Conservation (phyloP, 1,284 basidiomycete genomes). For the Boletellus sp. region DNA sequence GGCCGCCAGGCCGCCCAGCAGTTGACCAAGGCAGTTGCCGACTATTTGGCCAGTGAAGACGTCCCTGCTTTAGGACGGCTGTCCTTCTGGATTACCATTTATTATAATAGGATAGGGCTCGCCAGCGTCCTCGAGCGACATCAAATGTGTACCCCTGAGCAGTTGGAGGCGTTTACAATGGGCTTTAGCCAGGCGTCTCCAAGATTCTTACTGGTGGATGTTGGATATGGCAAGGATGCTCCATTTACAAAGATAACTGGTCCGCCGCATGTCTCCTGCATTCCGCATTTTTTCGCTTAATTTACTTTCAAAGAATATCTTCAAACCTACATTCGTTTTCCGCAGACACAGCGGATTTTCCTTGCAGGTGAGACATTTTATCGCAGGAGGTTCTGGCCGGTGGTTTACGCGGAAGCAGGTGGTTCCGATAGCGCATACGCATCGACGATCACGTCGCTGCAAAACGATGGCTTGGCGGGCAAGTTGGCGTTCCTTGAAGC, state of each 20-base stretch:
- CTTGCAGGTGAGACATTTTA: constrained; percentile 52
- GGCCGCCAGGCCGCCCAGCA: constrained; percentile 63
- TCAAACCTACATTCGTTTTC: constrained; percentile 68
- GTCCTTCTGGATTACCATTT: constrained; percentile 70
- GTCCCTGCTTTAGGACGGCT: constrained; percentile 54
- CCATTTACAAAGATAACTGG: constrained; percentile 74
- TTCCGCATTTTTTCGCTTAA: constrained; percentile 2
- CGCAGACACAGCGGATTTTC: constrained; percentile 71
- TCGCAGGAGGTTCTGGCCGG: not conserved
- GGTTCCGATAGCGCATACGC: constrained; percentile 45
- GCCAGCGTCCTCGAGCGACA: constrained; percentile 47
- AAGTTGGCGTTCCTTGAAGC: constrained; percentile 65
- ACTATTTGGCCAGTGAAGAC: constrained; percentile 57
- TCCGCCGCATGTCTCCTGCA: constrained; percentile 23
- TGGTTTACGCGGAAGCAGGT: constrained; percentile 21
- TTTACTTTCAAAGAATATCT: constrained; percentile 57
- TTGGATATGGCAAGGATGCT: constrained; percentile 61
- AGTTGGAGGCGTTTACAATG: constrained; percentile 62
- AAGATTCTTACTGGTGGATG: constrained; percentile 67
- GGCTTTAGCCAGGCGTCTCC: constrained; percentile 72
- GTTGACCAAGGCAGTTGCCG: constrained; percentile 61
- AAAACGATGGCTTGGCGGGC: constrained; percentile 59
- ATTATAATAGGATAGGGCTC: constrained; percentile 59
- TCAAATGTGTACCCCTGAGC: constrained; percentile 56
- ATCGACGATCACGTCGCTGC: constrained; percentile 48